Percentiles rank a stretch among this genome's conserved stretches.
Conservation (phyloP, 75 land plant genomes). For the Pinus tabuliformis region DNA sequence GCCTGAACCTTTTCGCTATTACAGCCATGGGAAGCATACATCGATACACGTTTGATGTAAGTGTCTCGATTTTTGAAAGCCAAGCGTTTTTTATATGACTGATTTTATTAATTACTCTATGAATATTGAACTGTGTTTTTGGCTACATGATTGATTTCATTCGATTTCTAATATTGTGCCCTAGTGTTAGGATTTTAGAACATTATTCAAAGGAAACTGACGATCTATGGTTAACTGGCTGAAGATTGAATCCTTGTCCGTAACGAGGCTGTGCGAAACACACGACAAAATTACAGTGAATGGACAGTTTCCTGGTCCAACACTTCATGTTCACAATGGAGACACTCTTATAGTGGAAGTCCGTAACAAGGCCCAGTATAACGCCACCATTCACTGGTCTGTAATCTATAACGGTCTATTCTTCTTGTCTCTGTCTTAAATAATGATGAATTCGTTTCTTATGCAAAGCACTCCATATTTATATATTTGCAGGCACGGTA, state of each 20-base stretch:
- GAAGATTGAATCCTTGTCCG: neutral
- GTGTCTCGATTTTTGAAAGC: neutral
- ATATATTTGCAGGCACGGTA: neutral
- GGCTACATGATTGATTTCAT: neutral
- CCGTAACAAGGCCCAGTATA: constrained; percentile 15
- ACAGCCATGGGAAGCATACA: neutral
- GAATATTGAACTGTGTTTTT: neutral
- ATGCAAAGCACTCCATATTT: too few relatives aligned
- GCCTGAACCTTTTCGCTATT: neutral
- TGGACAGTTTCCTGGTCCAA: constrained; percentile 15
- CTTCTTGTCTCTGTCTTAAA: too few relatives aligned
- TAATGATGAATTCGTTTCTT: too few relatives aligned
- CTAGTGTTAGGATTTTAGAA: too few relatives aligned
- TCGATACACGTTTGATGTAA: neutral
- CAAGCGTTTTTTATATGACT: neutral
- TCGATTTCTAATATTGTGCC: neutral
- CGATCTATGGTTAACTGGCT: neutral
- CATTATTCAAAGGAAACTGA: too few relatives aligned
- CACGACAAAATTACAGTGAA: constrained; percentile 12
- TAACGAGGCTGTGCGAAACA: neutral
- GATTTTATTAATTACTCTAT: neutral
- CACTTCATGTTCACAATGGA: constrained; percentile 6
- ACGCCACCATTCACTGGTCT: constrained; percentile 19
- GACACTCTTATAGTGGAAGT: constrained; percentile 18
- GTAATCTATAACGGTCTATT: neutral